Evolutionary conservation across 2,329 filamentous ascomycete genomes (phyloP).

Genomic region (Epichloe coenophiala): DNA sequence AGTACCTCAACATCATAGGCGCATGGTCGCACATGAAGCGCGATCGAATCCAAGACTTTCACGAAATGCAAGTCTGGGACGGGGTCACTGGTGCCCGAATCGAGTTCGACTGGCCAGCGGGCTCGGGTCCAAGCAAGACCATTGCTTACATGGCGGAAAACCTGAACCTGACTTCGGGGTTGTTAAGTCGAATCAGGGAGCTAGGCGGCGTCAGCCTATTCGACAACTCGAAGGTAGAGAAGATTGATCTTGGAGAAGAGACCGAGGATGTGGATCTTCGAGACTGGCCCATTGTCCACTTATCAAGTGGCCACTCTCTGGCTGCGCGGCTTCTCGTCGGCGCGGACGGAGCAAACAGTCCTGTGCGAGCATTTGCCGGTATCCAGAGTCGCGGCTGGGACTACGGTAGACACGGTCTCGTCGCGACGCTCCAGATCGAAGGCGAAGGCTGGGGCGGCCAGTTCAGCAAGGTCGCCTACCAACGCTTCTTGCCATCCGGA

Average conservation of each 20-base stretch:
- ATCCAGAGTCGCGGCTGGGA: constrained; percentile 87
- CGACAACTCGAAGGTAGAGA: constrained; percentile 63
- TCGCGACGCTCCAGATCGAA: constrained; percentile 71
- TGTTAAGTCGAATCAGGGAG: constrained; percentile 58
- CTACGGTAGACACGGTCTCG: constrained; percentile 79
- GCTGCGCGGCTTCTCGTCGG: constrained; percentile 78
- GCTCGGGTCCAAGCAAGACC: constrained; percentile 37
- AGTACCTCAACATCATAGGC: constrained; percentile 69
- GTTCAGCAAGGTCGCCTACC: constrained; percentile 66
- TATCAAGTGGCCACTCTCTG: constrained; percentile 54
- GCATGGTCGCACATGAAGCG: constrained; percentile 68
- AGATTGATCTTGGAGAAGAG: constrained; percentile 62
- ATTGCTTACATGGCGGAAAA: constrained; percentile 98
- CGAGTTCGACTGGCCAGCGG: constrained; percentile 64
- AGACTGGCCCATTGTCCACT: constrained; percentile 73
- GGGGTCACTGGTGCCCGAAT: constrained; percentile 78
- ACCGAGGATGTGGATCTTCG: constrained; percentile 61
- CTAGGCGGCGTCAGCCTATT: constrained; percentile 58
- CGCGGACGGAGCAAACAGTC: constrained; percentile 89
- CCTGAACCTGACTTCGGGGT: constrained; percentile 66
- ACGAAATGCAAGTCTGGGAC: constrained; percentile 98
- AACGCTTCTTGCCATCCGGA: constrained; percentile 85
- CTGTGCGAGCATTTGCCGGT: constrained; percentile 76
- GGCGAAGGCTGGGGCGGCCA: constrained; percentile 41
- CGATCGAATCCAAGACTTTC: constrained; percentile 69